Evolutionary conservation across 1,284 basidiomycete species (phyloP), one percentile per base, ranked within the genome.

Genomic region (Tylopilus sp.): DNA sequence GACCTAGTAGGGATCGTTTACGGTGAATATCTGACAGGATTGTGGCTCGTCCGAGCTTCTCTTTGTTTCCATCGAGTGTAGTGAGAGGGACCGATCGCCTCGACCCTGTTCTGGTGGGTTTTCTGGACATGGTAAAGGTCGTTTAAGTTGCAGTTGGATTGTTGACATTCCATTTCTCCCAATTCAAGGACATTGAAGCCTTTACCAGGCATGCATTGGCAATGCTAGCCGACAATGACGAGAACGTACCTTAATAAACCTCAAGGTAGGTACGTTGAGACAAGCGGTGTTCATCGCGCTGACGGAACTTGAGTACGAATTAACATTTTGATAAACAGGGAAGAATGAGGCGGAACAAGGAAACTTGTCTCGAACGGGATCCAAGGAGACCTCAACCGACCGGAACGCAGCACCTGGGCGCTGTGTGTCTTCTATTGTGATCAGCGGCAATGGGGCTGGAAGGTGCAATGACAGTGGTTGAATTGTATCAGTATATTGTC

Each of bases 241-340:
- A 65, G 57, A 36, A 36, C 79, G 51, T 66, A 88, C 88, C 78
- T 89, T 80, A 29, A 87, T 69, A 1, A 83, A 85, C 1, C 89
- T 89, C 9, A 88, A 81, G 53, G 82, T 65, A 7, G 65, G 69
- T 6, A 22, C 89, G 81, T 2, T 83, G 13, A 90, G 75, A 89
- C 89, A 90, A 6, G 87, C 77, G 10, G 80, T 82, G 33, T 36
- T 89, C 88, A 90, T 78, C 90, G 88, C 22, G 87, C 89, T 90
- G 67, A 70, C 61, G 64, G 56, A 61, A 26, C 67, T 63, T 41
- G 51, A 57, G 39, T 22, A 58, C 55, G 29, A 64, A 39, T 56
- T 60, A 53, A 32, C 52, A 51, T 53, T 57, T 13, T 32, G 24
- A 36, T 38, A 58, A 38, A 41, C 19, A 26, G 38, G 16, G 41